Conservation (phyloP, 73 alveolate genomes). For the Uronychia setigera region DNA sequence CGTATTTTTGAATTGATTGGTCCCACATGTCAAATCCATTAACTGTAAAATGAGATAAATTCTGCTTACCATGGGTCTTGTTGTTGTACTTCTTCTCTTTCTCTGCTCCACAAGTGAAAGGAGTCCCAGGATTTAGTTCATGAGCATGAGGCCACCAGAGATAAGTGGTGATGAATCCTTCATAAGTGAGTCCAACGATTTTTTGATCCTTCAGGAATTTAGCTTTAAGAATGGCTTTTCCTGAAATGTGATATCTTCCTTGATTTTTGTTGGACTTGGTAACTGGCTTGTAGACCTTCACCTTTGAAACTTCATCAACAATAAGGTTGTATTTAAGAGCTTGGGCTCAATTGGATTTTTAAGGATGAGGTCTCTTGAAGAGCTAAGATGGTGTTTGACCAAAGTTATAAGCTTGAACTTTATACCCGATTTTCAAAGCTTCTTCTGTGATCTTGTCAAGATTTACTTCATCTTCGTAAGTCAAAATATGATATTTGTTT, state of each 20-base stretch:
- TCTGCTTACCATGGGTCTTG: slow-evolving; percentile 38
- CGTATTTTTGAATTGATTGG: slow-evolving; percentile 62
- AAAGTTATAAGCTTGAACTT: slow-evolving; percentile 80
- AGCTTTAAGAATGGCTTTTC: slow-evolving; percentile 58
- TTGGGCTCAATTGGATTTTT: slow-evolving; percentile 40
- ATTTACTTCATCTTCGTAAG: slow-evolving; percentile 89
- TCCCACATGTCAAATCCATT: slow-evolving; percentile 68
- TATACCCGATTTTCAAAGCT: slow-evolving; percentile 67
- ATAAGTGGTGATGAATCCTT: slow-evolving; percentile 52
- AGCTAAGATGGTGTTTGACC: slow-evolving; percentile 93
- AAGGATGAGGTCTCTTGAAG: slow-evolving; percentile 77
- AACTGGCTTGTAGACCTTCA: slow-evolving; percentile 76
- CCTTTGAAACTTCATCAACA: slow-evolving; percentile 63
- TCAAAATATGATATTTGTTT: slow-evolving; percentile 74
- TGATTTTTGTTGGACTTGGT: slow-evolving; percentile 2
- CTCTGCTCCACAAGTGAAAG: slow-evolving; percentile 66
- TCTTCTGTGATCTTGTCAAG: slow-evolving; percentile 67
- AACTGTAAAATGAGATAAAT: slow-evolving; percentile 49
- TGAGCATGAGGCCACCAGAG: slow-evolving; percentile 45
- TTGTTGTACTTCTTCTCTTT: slow-evolving; percentile 62
- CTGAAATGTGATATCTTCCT: not conserved
- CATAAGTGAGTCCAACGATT: slow-evolving; percentile 47
- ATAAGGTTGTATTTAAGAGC: slow-evolving; percentile 74
- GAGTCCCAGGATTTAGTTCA: slow-evolving; percentile 55
- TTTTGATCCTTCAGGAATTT: slow-evolving; percentile 47